These are phyloP conservation scores for Pseudocercospora crystallina DNA, from an alignment of 2,329 filamentous ascomycete species.

Conservation along the genomic window DNA sequence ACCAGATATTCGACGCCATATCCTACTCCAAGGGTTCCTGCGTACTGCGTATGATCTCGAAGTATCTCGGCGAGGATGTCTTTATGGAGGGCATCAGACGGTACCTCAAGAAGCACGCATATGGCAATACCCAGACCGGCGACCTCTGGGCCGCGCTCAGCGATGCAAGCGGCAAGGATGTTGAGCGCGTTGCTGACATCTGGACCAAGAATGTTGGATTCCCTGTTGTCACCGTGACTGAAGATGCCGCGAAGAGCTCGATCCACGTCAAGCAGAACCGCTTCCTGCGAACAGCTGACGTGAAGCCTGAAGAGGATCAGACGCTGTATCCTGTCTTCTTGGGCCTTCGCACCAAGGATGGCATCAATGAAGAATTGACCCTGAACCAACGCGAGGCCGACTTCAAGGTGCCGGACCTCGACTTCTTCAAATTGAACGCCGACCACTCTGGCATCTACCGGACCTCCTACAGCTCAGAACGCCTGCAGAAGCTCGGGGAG, in stretches of 20 bases:
- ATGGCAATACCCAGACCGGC: conserved; percentile 86
- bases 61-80: conserved; percentile 84
- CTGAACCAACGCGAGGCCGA: conserved; percentile 70
- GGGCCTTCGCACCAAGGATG: conserved; percentile 78
- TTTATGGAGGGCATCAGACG: conserved; percentile 89
- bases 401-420: conserved; percentile 73
- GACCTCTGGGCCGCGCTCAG: conserved; percentile 88
- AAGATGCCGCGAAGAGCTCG: conserved; percentile 66
- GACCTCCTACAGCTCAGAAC: conserved; percentile 80
- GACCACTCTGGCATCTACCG: conserved; percentile 92
- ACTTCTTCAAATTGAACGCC: conserved; percentile 96
- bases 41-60: conserved; percentile 95
- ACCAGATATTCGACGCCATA: conserved; percentile 97
- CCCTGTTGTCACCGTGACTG: conserved; percentile 84
- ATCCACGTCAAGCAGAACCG: conserved; percentile 93
- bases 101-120: conserved; percentile 96
- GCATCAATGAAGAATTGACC: conserved; percentile 73
- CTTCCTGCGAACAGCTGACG: conserved; percentile 87
- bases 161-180: conserved; percentile 86
- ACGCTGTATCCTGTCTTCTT: conserved; percentile 88
- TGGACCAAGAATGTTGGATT: conserved; percentile 98
- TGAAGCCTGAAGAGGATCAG: conserved; percentile 88
- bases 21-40: conserved; percentile 97
- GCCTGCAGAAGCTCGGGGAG: conserved; percentile 81
- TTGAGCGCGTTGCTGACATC: conserved; percentile 86